These are phyloP conservation scores for Tolypocladium endophyticum DNA, from an alignment of 2,329 filamentous ascomycete species.

Conservation along the genomic window DNA sequence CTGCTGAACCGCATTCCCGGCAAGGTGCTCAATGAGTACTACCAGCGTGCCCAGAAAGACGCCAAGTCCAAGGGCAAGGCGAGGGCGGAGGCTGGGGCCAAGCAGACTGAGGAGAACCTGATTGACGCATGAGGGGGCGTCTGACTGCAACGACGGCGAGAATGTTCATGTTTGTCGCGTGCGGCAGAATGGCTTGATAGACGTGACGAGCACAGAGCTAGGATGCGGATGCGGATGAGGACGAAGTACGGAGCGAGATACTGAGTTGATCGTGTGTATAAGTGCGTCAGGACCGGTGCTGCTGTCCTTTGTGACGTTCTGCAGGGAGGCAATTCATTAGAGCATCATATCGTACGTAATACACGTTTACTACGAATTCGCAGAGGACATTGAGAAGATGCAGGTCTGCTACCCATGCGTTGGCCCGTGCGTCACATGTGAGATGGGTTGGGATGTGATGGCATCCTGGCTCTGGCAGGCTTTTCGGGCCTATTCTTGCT, in stretches of 20 bases:
- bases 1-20: constrained; percentile 88
- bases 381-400: no score
- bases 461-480: background rate
- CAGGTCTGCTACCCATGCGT: no score
- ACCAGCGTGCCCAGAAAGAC: constrained; percentile 56
- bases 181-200: background rate
- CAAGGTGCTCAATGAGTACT: constrained; percentile 76
- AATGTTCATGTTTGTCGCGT: background rate
- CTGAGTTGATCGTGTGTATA: background rate
- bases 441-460: background rate
- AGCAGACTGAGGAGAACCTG: constrained; percentile 44
- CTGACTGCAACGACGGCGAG: background rate
- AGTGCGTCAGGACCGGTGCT: background rate
- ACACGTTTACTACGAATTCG: background rate
- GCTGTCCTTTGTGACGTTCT: background rate
- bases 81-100: constrained; percentile 27
- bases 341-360: background rate
- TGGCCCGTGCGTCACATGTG: background rate
- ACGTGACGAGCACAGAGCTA: background rate
- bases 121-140: constrained; percentile 41
- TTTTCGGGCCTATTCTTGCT: constrained; percentile 1
- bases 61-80: constrained; percentile 53
- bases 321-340: background rate
- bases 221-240: background rate
- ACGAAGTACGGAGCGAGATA: background rate